Evolutionary conservation across 1,284 basidiomycete genomes (phyloP), one percentile per base, ranked within the genome.

Genomic region (Neonothopanus nambi): DNA sequence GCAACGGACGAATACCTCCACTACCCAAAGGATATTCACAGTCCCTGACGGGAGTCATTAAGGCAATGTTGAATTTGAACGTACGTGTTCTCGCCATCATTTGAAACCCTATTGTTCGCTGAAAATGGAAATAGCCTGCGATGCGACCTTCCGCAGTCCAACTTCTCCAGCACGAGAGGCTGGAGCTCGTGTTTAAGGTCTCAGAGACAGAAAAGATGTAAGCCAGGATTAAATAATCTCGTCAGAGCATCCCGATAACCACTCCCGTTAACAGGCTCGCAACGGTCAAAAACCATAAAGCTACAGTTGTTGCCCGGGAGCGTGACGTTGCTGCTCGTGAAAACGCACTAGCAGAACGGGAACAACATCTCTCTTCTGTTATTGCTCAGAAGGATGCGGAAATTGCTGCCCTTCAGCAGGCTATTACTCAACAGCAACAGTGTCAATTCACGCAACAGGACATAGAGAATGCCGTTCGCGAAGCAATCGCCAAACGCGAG

Each of bases 11-110:
- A 20, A 91, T 95, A 66, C 93, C 93, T 12, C 89, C 90, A 12
- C 70, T 96, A 48, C 93, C 93, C 0, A 79, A 85, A 59, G 84
- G 85, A 3, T 95, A 95, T 65, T 92, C 89, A 13, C 82, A 85
- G 52, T 74, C 84, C 2, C 69, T 95, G 26, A 77, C 79, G 5
- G 76, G 77, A n/a, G 78, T 89, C 52, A 93, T 95, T 64, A 91
- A 90, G 65, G 78, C 87, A 0, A 95, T 95, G 93, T 71, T 95
- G 5, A 91, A 86, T 64, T 74, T 93, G 23, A 93, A 93, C 62
- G 91, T 93, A 62, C 59, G 86, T 70, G 30, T 37, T 35, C 21
- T 5, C 21, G 4, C 39, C n/a, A 15, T 23, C 9, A 38, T 12
- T n/a, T 28, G 36, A 20, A 40, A 23, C 45, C 24, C 20, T 8